phyloP scores from a whole-genome alignment of 2,329 filamentous ascomycete genomes.

The Fusarium pseudograminearum region DNA sequence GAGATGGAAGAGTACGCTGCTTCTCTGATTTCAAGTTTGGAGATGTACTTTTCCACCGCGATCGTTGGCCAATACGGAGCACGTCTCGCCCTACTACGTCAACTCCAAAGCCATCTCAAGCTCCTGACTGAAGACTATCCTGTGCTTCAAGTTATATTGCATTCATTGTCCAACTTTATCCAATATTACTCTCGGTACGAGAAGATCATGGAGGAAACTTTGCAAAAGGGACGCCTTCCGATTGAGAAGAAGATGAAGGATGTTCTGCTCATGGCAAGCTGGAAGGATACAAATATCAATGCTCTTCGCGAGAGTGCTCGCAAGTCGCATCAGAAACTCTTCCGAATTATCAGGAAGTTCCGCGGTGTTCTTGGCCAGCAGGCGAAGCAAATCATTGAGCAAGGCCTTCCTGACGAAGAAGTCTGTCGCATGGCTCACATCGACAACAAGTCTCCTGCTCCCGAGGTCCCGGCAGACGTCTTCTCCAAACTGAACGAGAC shows the following conservation, averaged over 20 bases:
- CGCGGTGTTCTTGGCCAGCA: constrained; percentile 81
- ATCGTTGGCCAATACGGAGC: constrained; percentile 83
- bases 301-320: constrained; percentile 89
- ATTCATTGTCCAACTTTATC: constrained; percentile 81
- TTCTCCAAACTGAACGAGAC: constrained; percentile 40
- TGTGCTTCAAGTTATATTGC: constrained; percentile 67
- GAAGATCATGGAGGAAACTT: constrained; percentile 70
- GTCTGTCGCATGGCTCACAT: constrained; percentile 25
- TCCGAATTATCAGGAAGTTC: constrained; percentile 92
- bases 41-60: constrained; percentile 81
- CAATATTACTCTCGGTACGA: constrained; percentile 80
- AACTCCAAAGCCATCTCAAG: constrained; percentile 73
- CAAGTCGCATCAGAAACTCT: constrained; percentile 90
- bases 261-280: constrained; percentile 91
- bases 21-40: constrained; percentile 79
- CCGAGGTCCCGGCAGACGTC: constrained; percentile 27
- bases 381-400: constrained; percentile 72
- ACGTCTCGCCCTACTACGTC: constrained; percentile 77
- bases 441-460: constrained; percentile 1
- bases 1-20: constrained; percentile 73
- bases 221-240: constrained; percentile 74
- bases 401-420: constrained; percentile 68
- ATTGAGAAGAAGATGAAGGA: constrained; percentile 96
- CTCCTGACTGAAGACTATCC: constrained; percentile 71
- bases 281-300: constrained; percentile 97